These are phyloP conservation scores for Daldinia bambusicola DNA, from an alignment of 495 filamentous ascomycete genomes.

Conservation along the genomic window DNA sequence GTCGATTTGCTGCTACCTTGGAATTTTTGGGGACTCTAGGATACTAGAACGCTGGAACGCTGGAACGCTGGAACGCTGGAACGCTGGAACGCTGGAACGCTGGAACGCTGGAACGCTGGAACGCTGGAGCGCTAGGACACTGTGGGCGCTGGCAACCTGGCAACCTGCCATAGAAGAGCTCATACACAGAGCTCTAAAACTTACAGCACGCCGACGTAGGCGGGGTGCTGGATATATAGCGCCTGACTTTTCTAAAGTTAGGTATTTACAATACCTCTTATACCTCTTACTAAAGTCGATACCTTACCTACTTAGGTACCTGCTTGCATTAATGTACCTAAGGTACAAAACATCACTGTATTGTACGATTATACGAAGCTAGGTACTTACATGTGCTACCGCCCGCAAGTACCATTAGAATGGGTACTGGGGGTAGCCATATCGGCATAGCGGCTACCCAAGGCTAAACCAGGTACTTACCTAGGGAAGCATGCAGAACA, in stretches of 20 bases:
- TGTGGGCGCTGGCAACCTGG: too few species aligned
- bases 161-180: constrained; percentile 20
- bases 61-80: too few species aligned
- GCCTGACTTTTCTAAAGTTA: too few species aligned
- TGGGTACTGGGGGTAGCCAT: neutral
- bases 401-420: too few species aligned
- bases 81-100: too few species aligned
- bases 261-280: too few species aligned
- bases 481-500: constrained; percentile 22
- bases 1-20: neutral
- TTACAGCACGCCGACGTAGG: constrained; percentile 15
- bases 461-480: too few species aligned
- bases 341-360: too few species aligned
- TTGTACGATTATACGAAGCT: neutral
- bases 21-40: neutral
- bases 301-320: too few species aligned
- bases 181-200: constrained; percentile 8
- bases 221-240: constrained; percentile 22
- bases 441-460: constrained; percentile 26
- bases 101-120: neutral
- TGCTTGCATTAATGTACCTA: too few species aligned
- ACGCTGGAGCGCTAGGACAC: too few species aligned
- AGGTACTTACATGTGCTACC: neutral
- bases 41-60: neutral
- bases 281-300: too few species aligned